Base-by-base conservation (phyloP, 352 stramenopile species). In the Globisporangium sylvaticum region DNA sequence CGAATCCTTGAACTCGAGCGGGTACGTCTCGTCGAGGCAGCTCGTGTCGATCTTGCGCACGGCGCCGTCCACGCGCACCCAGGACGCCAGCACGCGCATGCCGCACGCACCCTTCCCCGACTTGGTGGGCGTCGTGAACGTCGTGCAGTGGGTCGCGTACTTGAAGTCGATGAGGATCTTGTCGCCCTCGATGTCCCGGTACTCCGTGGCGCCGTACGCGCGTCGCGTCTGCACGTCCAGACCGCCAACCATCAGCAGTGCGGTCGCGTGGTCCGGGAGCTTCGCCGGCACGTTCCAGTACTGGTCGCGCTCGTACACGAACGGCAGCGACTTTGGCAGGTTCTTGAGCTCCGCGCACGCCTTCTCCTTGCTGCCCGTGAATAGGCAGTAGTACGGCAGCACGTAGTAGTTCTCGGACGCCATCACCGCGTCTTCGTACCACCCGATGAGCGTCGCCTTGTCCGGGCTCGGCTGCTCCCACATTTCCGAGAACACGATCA, bases 401-500 rank as follows among this genome's bases (percentile, higher is more conserved):
- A 70, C 69, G 44, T 87, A 71, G 70, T 84, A 90, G 71, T 91
- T 90, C 58, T 91, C 79, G 18, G 81, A 88, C 29, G 77, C 84
- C 69, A 91, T 86, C 9, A 83, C 73, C 0, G 76, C 71, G 62
- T 79, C 70, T 60, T 90, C 82, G 65, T 89, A 92, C 78, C 75
- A 89, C 5, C 67, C 50, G 18, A 89, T 53, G 20, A 92, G 68
- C 54, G 81, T 85, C 20, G 64, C 73, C 54, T 86, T 84, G 61
- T 81, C 66, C 0, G 82, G 84, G 18, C 77, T 85, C 31, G 82
- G 82, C 31, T 66, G 68, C 63, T 87, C 76, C 84, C 82, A 90
- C 81, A 91, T 88, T 58, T 91, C 83, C 1, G 81, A 90, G 64
- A 90, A 91, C 48, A 91, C 83, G 60, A 91, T 83, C n/a, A 91